Evolutionary conservation across 2,329 filamentous ascomycete species (phyloP), one percentile per base, ranked within the genome.

Genomic region (Colletotrichum cuscutae): DNA sequence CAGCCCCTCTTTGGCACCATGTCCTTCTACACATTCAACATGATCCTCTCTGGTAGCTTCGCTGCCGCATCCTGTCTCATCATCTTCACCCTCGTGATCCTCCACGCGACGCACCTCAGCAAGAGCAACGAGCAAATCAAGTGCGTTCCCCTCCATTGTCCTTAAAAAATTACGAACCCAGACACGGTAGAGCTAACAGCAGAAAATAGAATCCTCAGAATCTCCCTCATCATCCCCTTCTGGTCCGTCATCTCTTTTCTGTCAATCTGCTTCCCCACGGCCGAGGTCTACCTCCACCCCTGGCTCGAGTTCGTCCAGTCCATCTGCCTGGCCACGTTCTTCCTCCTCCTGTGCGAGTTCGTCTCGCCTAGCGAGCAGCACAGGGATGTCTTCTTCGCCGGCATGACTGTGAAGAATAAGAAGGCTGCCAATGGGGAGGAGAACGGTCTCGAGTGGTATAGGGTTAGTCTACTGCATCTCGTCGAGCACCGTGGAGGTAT

Each of bases 341-440:
- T 85, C 73, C 78, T 86, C 11, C 79, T 86, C 32, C 78, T 86
- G 52, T 84, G 82, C 75, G 83, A 84, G 57, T 85, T 81, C 61
- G 76, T 86, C 5, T 82, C 79, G 6, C 81, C 82, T 3, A 80
- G 81, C 58, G 76, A 80, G 19, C 70, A 76, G 12, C 78, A 78
- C 24, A 78, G 81, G 8, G 79, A 81, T 9, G 74, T 80, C 26
- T 85, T 83, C 76, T 82, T 86, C 68, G 75, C 79, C 5, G 79
- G 79, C 6, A 74, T 85, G 4, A 77, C 78, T 32, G 77, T 80
- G 9, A 79, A 74, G 11, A 76, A 76, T 61, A 78, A 78, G 62
- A 81, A 79, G 60, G 69, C 65, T 12, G 74, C 71, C 4, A 73
- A 77, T 5, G 75, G 72, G 19, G 70, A 64, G 53, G 71, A 68